Evolutionary conservation across 345 rosid species (phyloP), one percentile per base, ranked within the genome.

Genomic region (Corchorus olitorius): DNA sequence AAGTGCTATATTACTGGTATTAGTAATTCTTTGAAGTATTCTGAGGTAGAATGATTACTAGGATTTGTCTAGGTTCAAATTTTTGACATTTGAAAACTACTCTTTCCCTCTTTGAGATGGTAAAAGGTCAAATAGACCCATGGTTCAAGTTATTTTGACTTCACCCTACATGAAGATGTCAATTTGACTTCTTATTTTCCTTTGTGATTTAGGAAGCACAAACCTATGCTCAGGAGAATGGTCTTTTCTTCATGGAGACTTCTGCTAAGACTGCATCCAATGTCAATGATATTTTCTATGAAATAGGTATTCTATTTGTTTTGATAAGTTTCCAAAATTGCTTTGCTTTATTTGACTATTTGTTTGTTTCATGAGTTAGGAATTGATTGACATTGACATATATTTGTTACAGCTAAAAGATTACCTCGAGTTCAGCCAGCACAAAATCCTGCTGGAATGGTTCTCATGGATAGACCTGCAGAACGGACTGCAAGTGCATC

Each of bases 191-290:
- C 16, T 33, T 45, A 39, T 75, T 60, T 34, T 63, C 27, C 61
- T 65, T 43, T 74, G 62, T 78, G 49, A 8, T 52, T 79, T 88
- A 96, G 99, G 99, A 92, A 76, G 98, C 99, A 34, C 86, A 92
- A 82, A 72, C 81, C 22, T 96, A 90, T 89, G 97, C 98, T 16
- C 88, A 90, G 59, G 99, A 96, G 79, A 87, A 92, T 72, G 87
- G 89, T 55, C 97, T 96, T 75, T 96, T 96, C 92, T 96, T 93
- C 81, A 89, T 91, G 94, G 99, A 96, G 85, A 93, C 98, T 60
- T 96, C 99, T 45, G 99, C 99, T 3, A 96, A 96, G 86, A 92
- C 97, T 41, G 97, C 98, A 11, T 48, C 86, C 59, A 96, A 96
- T 75, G 99, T 93, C 59, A 96, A 96, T 77, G 98, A 92, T 64